A percentile compares a stretch with the other conserved stretches of the same genome.
phyloP scores from a whole-genome alignment of 805 yeast genomes.

The Myxozyma vanderwaltii region DNA sequence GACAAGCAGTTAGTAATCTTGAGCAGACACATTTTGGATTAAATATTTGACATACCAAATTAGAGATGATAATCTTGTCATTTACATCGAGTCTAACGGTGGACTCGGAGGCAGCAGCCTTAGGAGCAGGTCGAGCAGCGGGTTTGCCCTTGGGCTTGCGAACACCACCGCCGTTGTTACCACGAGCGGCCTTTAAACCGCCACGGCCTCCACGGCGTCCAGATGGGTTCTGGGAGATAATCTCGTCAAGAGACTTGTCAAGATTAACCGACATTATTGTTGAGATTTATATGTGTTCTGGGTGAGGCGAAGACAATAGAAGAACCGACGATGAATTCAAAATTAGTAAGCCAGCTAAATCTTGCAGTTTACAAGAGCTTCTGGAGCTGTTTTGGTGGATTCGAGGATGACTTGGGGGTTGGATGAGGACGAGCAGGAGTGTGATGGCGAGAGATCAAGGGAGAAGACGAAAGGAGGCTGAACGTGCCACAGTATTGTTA shows the following conservation, averaged over 20 bases:
- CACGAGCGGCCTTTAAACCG: slow-evolving; percentile 15
- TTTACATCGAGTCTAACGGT: neutral
- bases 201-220: slow-evolving; percentile 35
- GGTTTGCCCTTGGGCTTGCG: slow-evolving; percentile 41
- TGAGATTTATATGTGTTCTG: neutral
- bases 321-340: too few species aligned
- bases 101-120: slow-evolving; percentile 32
- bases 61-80: slow-evolving; percentile 75
- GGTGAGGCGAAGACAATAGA: too few species aligned
- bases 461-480: neutral
- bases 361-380: too few species aligned
- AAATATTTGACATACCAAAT: slow-evolving; percentile 53
- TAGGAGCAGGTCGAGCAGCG: slow-evolving; percentile 39
- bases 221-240: slow-evolving; percentile 63
- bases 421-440: neutral
- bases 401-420: neutral
- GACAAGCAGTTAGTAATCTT: neutral
- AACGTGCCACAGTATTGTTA: too few species aligned
- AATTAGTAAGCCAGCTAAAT: too few species aligned
- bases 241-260: slow-evolving; percentile 94
- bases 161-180: slow-evolving; percentile 36
- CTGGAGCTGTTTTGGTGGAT: neutral
- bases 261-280: slow-evolving; percentile 70
- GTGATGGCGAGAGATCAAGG: neutral
- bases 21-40: too few species aligned